These are phyloP conservation scores for Cryptococcus hybrid DNA, from an alignment of 1,284 basidiomycete species.

Conservation along the genomic window DNA sequence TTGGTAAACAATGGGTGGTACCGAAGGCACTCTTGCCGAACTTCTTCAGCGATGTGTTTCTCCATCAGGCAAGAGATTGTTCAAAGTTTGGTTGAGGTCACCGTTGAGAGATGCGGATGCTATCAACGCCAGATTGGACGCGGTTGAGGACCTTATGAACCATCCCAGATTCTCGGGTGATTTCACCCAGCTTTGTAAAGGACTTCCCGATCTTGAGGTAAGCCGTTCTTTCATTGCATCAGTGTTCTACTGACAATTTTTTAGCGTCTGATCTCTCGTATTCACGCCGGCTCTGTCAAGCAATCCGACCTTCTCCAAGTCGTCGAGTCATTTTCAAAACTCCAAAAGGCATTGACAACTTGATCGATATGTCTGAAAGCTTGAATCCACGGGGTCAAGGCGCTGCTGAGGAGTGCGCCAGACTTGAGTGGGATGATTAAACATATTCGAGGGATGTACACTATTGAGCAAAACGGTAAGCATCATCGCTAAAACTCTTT, in stretches of 20 bases:
- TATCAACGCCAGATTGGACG: constrained; percentile 89
- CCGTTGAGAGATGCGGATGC: constrained; percentile 74
- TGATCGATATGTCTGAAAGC: constrained; percentile 64
- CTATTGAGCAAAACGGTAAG: constrained; percentile 23
- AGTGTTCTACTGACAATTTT: constrained; percentile 3
- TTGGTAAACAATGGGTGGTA: constrained; percentile 85
- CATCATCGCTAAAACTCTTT: constrained; percentile 62
- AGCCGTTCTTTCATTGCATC: constrained; percentile 4
- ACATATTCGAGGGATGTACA: constrained; percentile 70
- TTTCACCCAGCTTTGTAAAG: constrained; percentile 72
- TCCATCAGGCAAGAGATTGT: constrained; percentile 90
- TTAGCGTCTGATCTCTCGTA: constrained; percentile 78
- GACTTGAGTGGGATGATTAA: constrained; percentile 63
- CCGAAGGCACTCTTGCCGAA: constrained; percentile 81
- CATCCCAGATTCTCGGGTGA: constrained; percentile 70
- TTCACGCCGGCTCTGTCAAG: constrained; percentile 85
- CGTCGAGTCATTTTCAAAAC: constrained; percentile 73
- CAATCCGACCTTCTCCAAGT: constrained; percentile 83
- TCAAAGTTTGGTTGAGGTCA: constrained; percentile 90
- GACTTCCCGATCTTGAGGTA: constrained; percentile 81
- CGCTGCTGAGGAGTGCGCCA: constrained; percentile 74
- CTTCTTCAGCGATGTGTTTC: constrained; percentile 82
- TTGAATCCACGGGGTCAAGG: constrained; percentile 73
- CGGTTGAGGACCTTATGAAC: constrained; percentile 81
- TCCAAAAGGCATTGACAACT: constrained; percentile 65